Base-by-base conservation (phyloP, 1,139 yeast species). In the Nakaseomyces nivariensis region DNA sequence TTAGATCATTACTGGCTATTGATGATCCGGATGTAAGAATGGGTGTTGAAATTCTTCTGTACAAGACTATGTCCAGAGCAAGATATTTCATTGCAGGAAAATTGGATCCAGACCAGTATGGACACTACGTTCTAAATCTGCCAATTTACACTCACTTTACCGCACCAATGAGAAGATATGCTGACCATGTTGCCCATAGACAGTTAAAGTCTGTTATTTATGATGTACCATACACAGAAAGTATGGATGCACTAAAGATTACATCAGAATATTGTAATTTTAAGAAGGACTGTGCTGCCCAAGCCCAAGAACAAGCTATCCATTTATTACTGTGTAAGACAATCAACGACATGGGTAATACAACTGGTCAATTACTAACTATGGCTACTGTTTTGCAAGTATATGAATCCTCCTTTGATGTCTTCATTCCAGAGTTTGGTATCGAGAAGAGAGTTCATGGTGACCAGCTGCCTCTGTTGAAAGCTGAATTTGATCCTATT, bases 381-480 rank as follows among this genome's bases (percentile, higher is more conserved):
- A 81, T 83, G 77, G 97, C 96, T 11, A 81, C 89, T 11, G 94
- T 92, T 40, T 71, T 89, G 37, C 97, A 89, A 66, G 97, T 90
- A 6, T 90, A 90, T 64, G 97, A 92, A 68, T 87, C 96, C 1
- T 88, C 97, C 1, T 92, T 92, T 71, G 98, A 92, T 67, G 95
- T 92, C 6, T 80, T 88, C 56, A 76, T 92, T 54, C 97, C 97
- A 1, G 97, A 88, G 59, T 84, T 90, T 70, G 97, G 98, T 42
- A 87, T 92, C 58, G 98, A 92, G 67, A 92, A 92, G 70, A 80
- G 98, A 61, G 97, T 92, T 29, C 98, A 92, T 62, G 97, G 97
- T 42, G 98, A 92, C 69, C 98, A 92, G 67, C 73, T 92, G 51
- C 98, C 98, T 13, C 73, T 92, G 54, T 81, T 79, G 27, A 89